These are phyloP conservation scores for Kwoniella dendrophila DNA, from an alignment of 768 basidiomycete species.

Conservation along the genomic window DNA sequence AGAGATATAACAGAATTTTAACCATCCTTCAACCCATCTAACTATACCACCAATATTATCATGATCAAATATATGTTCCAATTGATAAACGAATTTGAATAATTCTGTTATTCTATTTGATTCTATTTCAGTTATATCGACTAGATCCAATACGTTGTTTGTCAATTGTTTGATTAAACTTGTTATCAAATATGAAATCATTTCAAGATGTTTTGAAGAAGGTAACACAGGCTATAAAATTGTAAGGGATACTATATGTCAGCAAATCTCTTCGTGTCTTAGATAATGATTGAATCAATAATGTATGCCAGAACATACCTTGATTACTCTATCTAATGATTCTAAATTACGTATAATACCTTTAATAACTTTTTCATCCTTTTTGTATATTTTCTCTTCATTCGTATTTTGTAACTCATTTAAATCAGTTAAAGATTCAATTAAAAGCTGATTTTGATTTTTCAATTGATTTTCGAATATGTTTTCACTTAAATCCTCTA, in stretches of 20 bases:
- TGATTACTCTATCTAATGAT: slow-evolving; percentile 67
- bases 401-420: slow-evolving; percentile 10
- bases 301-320: slow-evolving; percentile 64
- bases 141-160: slow-evolving; percentile 70
- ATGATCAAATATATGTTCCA: slow-evolving; percentile 60
- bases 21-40: slow-evolving; percentile 83
- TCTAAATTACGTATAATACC: slow-evolving; percentile 68
- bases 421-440: slow-evolving; percentile 9
- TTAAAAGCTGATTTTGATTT: slow-evolving; percentile 53
- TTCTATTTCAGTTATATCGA: slow-evolving; percentile 85
- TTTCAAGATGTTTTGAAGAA: slow-evolving; percentile 71
- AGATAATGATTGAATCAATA: too few relatives aligned
- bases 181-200: slow-evolving; percentile 72
- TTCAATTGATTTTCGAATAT: slow-evolving; percentile 75
- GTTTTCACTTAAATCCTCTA: slow-evolving; percentile 62
- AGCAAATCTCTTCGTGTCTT: too few relatives aligned
- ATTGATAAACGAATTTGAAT: slow-evolving; percentile 72
- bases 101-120: slow-evolving; percentile 81
- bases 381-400: slow-evolving; percentile 62
- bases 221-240: slow-evolving; percentile 68
- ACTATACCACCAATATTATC: slow-evolving; percentile 61
- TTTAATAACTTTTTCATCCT: slow-evolving; percentile 71
- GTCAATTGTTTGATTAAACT: slow-evolving; percentile 69
- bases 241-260: too few relatives aligned
- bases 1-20: slow-evolving; percentile 91